These are phyloP conservation scores for Xanthoconium purpureum DNA, from an alignment of 768 basidiomycete species.

Conservation along the genomic window DNA sequence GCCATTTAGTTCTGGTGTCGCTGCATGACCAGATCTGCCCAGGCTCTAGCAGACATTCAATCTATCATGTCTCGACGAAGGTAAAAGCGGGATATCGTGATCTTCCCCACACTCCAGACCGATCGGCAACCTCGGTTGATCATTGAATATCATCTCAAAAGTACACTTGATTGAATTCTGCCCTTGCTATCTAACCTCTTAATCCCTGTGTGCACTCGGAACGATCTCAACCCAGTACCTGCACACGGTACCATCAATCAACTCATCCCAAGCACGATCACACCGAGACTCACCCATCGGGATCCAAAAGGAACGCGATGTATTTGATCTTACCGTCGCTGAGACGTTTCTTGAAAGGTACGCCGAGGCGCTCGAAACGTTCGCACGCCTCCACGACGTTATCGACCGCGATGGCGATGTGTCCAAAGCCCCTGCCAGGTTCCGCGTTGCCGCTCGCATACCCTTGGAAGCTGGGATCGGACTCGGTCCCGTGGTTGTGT, in stretches of 20 bases:
- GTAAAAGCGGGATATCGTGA: background rate
- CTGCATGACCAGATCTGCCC: too few relatives aligned
- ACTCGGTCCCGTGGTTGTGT: slow-evolving; percentile 89
- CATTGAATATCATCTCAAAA: background rate
- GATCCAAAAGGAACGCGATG: slow-evolving; percentile 83
- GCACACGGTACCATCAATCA: background rate
- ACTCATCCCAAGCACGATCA: background rate
- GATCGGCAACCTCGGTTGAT: slow-evolving; percentile 1
- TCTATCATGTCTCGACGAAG: too few relatives aligned
- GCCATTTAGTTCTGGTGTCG: too few relatives aligned
- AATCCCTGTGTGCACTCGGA: slow-evolving; percentile 32
- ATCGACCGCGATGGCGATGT: slow-evolving; percentile 83
- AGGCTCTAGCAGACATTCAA: too few relatives aligned
- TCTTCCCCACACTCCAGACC: background rate
- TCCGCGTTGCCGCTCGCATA: slow-evolving; percentile 87
- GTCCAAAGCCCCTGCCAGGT: slow-evolving; percentile 75
- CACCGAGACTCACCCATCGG: slow-evolving; percentile 61
- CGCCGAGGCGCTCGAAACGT: slow-evolving; percentile 76
- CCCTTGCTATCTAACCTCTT: background rate
- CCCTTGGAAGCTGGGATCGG: slow-evolving; percentile 70
- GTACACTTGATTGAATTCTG: background rate
- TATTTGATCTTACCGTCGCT: slow-evolving; percentile 83
- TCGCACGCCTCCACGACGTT: slow-evolving; percentile 81
- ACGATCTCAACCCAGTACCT: slow-evolving; percentile 65
- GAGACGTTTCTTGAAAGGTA: slow-evolving; percentile 83